Conservation (phyloP, 257 asterid species). For the Ehretia macrophylla region DNA sequence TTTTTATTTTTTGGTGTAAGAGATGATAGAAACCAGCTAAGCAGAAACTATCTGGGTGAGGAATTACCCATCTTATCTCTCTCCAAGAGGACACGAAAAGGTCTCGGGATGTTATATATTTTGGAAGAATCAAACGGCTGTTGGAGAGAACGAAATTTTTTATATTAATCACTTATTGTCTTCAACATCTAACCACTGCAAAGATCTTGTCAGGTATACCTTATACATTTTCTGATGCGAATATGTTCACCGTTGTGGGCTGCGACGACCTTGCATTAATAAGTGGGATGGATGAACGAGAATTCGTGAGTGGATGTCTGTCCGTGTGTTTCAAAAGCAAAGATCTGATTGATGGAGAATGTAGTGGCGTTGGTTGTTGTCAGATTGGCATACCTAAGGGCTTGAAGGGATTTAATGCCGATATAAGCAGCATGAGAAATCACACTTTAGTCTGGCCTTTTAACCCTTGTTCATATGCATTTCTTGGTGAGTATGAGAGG, state of each 20-base stretch:
- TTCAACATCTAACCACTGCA: too few relatives aligned
- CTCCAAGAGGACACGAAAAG: too few relatives aligned
- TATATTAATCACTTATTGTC: too few relatives aligned
- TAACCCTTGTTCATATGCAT: constrained; percentile 16
- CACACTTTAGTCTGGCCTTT: constrained; percentile 9
- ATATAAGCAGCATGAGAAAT: not conserved
- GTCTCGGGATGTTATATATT: too few relatives aligned
- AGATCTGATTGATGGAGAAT: not conserved
- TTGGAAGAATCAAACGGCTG: too few relatives aligned
- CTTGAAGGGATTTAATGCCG: not conserved
- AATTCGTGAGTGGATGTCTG: not conserved
- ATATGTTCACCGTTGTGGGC: constrained; percentile 8
- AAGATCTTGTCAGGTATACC: not conserved
- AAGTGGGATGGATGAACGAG: not conserved
- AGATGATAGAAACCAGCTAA: too few relatives aligned
- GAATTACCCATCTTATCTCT: too few relatives aligned
- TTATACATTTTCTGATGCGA: constrained; percentile 5
- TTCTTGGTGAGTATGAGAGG: constrained; percentile 7
- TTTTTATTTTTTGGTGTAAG: too few relatives aligned
- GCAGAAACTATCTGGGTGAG: too few relatives aligned
- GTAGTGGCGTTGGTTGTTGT: constrained; percentile 15
- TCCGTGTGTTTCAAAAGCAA: not conserved
- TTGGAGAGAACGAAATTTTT: too few relatives aligned
- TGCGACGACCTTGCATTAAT: not conserved
- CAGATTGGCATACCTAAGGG: constrained; percentile 11